Conservation (phyloP, 1,284 basidiomycete species). For the Malassezia obtusa region DNA sequence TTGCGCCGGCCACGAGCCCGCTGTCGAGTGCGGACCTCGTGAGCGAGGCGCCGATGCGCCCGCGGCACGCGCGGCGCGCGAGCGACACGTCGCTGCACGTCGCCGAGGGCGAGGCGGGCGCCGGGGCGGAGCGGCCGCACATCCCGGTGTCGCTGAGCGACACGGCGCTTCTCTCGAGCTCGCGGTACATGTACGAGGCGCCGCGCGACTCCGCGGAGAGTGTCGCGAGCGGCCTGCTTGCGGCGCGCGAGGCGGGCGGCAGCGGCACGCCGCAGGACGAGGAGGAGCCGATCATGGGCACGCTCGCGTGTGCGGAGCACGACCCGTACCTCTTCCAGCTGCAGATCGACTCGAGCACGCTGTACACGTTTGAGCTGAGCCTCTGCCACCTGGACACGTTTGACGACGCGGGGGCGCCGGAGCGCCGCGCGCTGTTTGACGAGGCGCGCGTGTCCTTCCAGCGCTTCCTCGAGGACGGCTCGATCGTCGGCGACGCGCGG, state of each 20-base stretch:
- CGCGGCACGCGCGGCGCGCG: slow-evolving; percentile 1
- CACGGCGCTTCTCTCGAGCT: slow-evolving; percentile 1
- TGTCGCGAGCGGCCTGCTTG: not conserved
- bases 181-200: not conserved
- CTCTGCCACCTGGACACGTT: slow-evolving; percentile 27
- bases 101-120: not conserved
- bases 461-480: slow-evolving; percentile 51
- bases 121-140: not conserved
- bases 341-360: slow-evolving; percentile 44
- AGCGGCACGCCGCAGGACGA: not conserved
- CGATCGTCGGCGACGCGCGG: slow-evolving; percentile 51
- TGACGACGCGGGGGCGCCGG: slow-evolving; percentile 21
- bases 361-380: slow-evolving; percentile 52
- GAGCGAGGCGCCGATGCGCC: not conserved
- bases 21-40: not conserved
- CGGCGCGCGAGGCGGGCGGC: not conserved
- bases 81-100: slow-evolving; percentile 12
- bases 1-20: not conserved
- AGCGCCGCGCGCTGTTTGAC: slow-evolving; percentile 47
- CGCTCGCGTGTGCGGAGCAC: slow-evolving; percentile 50
- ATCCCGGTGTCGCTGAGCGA: slow-evolving; percentile 14
- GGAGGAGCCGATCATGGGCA: slow-evolving; percentile 18
- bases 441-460: slow-evolving; percentile 52
- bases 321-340: slow-evolving; percentile 52
- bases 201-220: not conserved